phyloP scores from a whole-genome alignment of 1,139 yeast genomes.

The Nakaseomyces sp. region DNA sequence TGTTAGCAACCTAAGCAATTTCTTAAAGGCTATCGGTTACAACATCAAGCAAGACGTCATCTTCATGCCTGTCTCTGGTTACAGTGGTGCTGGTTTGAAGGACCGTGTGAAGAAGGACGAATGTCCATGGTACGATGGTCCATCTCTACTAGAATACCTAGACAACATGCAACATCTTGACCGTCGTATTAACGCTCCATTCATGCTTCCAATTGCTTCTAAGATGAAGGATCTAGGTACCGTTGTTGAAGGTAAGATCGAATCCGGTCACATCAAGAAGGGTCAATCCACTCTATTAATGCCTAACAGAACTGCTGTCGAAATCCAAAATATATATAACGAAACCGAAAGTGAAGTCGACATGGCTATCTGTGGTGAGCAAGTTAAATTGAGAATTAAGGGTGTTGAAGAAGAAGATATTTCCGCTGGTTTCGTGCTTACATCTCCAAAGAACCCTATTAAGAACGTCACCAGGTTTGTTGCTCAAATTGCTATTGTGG shows the following conservation, averaged over 20 bases:
- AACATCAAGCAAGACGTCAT: conserved; percentile 68
- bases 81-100: conserved; percentile 93
- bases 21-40: conserved; percentile 88
- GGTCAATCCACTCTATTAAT: conserved; percentile 67
- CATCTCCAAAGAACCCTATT: conserved; percentile 80
- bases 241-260: conserved; percentile 95
- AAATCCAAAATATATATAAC: conserved; percentile 77
- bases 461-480: conserved; percentile 84
- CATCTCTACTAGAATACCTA: conserved; percentile 80
- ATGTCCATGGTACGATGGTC: conserved; percentile 94
- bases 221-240: conserved; percentile 97
- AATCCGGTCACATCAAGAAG: conserved; percentile 85
- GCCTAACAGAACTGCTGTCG: conserved; percentile 84
- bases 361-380: conserved; percentile 91
- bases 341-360: conserved; percentile 95
- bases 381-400: conserved; percentile 82
- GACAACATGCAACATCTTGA: conserved; percentile 74
- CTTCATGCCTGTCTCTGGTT: conserved; percentile 97
- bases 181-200: conserved; percentile 88
- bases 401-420: conserved; percentile 98
- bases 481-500: conserved; percentile 96
- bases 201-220: conserved; percentile 91
- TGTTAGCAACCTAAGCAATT: conserved; percentile 65
- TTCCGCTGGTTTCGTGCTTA: conserved; percentile 81
- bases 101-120: conserved; percentile 62